These are phyloP conservation scores for Dictyostelium purpureum DNA, from an alignment of 78 protist species.

Conservation along the genomic window DNA sequence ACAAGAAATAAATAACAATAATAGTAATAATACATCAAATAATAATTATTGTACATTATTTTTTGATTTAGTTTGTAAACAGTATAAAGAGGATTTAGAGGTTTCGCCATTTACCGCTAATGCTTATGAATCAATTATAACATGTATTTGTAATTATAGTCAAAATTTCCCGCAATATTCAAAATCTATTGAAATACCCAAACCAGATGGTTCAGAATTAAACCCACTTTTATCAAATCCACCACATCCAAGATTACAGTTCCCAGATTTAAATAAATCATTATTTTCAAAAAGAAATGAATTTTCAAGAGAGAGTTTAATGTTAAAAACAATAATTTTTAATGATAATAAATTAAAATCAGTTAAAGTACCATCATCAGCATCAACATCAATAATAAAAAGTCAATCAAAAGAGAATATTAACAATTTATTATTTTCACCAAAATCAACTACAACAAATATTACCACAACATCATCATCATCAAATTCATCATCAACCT, in stretches of 20 bases:
- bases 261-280: conserved; percentile 8
- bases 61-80: conserved; percentile 40
- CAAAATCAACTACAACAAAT: background rate
- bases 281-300: conserved; percentile 23
- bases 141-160: background rate
- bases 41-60: background rate
- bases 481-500: background rate
- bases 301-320: background rate
- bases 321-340: too few relatives aligned
- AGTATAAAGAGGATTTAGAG: background rate
- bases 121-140: background rate
- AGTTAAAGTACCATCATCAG: background rate
- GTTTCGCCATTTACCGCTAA: background rate
- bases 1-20: background rate
- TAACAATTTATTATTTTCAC: too few relatives aligned
- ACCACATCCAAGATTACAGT: conserved; percentile 2
- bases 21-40: background rate
- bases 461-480: background rate
- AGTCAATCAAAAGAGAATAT: background rate
- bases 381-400: background rate
- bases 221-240: background rate
- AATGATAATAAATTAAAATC: background rate
- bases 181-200: background rate
- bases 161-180: background rate
- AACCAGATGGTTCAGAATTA: background rate